Conservation (phyloP, 2,329 filamentous ascomycete genomes). For the Aspergillus sp. region DNA sequence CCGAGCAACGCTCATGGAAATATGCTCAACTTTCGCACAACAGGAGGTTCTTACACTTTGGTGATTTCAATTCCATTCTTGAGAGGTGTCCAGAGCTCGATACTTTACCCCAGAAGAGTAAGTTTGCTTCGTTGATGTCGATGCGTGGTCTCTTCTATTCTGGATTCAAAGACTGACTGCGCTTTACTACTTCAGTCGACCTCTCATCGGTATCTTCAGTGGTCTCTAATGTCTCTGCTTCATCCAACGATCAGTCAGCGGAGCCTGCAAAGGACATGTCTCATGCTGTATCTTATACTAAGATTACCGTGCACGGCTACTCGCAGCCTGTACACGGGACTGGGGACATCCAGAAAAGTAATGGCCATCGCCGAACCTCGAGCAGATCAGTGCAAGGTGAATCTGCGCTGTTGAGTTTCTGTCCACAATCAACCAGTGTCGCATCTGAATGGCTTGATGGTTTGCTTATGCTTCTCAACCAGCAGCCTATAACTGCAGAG, state of each 20-base stretch:
- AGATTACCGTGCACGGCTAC: constrained; percentile 88
- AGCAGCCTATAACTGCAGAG: constrained; percentile 94
- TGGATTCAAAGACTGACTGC: constrained; percentile 6
- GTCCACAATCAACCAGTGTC: constrained; percentile 75
- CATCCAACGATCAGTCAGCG: constrained; percentile 53
- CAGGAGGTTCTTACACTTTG: constrained; percentile 84
- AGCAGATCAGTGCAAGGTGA: constrained; percentile 57
- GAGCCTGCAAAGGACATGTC: constrained; percentile 49
- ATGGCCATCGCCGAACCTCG: constrained; percentile 33
- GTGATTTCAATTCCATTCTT: constrained; percentile 71
- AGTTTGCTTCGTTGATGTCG: constrained; percentile 26
- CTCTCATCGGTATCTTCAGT: constrained; percentile 86
- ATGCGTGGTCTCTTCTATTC: neutral
- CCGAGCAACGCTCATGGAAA: constrained; percentile 61
- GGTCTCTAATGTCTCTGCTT: constrained; percentile 83
- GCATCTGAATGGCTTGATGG: constrained; percentile 98
- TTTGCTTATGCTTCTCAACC: constrained; percentile 88
- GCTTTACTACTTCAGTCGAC: constrained; percentile 61
- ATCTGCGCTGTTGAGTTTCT: constrained; percentile 75
- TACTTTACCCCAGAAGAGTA: constrained; percentile 70
- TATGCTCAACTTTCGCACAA: constrained; percentile 91
- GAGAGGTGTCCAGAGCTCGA: constrained; percentile 70
- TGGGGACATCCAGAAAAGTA: constrained; percentile 38
- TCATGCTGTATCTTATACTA: constrained; percentile 60
- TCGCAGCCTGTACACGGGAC: constrained; percentile 33